phyloP scores from a whole-genome alignment of 208 protist species.

The Tritrichomonas foetus region DNA sequence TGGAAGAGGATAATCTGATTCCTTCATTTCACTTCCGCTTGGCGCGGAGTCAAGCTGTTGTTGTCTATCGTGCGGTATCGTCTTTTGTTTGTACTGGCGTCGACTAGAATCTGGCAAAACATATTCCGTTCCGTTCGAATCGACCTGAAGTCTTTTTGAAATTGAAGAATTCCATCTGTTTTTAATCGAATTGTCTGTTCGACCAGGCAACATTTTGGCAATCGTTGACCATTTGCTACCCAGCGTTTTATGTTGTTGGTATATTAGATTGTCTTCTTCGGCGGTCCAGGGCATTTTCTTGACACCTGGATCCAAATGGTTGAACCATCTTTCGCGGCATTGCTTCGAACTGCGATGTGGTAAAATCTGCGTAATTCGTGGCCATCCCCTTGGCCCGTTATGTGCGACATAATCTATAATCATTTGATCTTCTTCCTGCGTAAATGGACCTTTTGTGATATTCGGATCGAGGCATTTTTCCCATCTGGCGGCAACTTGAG shows the following conservation, averaged over 20 bases:
- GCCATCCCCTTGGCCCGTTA: neutral
- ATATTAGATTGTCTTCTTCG: constrained; percentile 36
- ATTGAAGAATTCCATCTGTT: constrained; percentile 61
- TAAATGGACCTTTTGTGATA: constrained; percentile 38
- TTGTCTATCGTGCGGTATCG: neutral
- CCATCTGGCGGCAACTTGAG: constrained; percentile 16
- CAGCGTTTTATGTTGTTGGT: neutral
- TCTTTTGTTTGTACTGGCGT: neutral
- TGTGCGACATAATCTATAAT: neutral
- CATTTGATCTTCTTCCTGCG: neutral
- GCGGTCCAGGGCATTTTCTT: neutral
- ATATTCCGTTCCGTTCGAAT: constrained; percentile 16
- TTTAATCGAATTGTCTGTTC: constrained; percentile 60
- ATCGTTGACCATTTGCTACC: constrained; percentile 24
- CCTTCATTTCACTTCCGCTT: neutral
- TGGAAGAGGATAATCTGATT: neutral
- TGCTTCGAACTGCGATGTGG: neutral
- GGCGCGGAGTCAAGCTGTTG: neutral
- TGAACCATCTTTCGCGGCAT: constrained; percentile 39
- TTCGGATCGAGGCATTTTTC: constrained; percentile 36
- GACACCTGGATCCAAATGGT: constrained; percentile 11
- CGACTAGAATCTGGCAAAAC: neutral
- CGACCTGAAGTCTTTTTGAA: neutral
- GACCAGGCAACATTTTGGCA: constrained; percentile 39
- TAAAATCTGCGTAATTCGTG: neutral